Conservation (phyloP, 1,284 basidiomycete species). For the Ceratobasidium sp. region DNA sequence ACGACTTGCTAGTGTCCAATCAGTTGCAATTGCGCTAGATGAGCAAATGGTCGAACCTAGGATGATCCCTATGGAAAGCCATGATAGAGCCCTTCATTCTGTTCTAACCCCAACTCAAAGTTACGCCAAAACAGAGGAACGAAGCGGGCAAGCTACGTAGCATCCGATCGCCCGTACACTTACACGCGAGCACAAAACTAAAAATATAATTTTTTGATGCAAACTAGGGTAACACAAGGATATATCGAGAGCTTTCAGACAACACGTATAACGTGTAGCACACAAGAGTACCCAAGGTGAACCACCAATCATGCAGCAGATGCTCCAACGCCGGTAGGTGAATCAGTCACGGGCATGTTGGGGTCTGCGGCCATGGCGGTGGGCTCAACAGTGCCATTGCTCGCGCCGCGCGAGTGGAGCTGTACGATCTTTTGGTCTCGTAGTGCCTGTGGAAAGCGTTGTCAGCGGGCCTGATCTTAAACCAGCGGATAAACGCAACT, state of each 20-base stretch:
- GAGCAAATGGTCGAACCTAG: slow-evolving; percentile 46
- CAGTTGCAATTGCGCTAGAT: slow-evolving; percentile 46
- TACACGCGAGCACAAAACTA: not conserved
- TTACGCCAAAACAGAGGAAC: not conserved
- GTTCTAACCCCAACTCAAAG: slow-evolving; percentile 20
- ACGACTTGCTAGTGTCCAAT: not conserved
- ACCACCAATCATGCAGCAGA: slow-evolving; percentile 21
- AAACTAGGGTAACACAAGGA: slow-evolving; percentile 12
- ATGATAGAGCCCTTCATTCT: slow-evolving; percentile 44
- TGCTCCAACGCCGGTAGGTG: slow-evolving; percentile 18
- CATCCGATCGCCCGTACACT: not conserved
- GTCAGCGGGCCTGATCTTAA: not conserved
- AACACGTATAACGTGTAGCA: not conserved
- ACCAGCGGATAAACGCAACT: not conserved
- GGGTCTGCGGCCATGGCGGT: slow-evolving; percentile 9
- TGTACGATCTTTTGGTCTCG: slow-evolving; percentile 43
- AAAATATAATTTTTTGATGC: slow-evolving; percentile 12
- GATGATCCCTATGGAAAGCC: slow-evolving; percentile 45
- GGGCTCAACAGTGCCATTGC: slow-evolving; percentile 13
- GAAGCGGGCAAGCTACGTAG: not conserved
- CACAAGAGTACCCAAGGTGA: not conserved
- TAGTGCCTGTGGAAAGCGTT: slow-evolving; percentile 12
- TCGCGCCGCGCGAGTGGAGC: slow-evolving; percentile 26
- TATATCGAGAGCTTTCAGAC: slow-evolving; percentile 1
- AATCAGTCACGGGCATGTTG: slow-evolving; percentile 33